Percentiles rank a stretch among this genome's conserved stretches.
These are phyloP conservation scores for Penicillium ucsense DNA, from an alignment of 495 filamentous ascomycete genomes.

Conservation along the genomic window DNA sequence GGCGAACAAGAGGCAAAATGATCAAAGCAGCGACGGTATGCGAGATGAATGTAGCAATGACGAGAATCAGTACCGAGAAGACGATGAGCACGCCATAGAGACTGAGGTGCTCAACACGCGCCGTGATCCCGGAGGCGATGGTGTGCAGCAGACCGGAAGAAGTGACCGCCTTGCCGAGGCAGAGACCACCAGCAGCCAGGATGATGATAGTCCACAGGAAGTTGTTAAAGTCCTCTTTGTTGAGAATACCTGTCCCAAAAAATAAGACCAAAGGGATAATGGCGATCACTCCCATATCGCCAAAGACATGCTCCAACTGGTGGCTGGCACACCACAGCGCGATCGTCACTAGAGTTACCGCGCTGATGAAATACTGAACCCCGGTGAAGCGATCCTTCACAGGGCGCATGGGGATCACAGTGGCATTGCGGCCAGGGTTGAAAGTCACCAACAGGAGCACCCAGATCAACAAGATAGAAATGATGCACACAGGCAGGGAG, in stretches of 20 bases:
- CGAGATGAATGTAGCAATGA: constrained; percentile 95
- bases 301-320: constrained; percentile 76
- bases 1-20: constrained; percentile 78
- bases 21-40: constrained; percentile 96
- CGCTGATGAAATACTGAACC: constrained; percentile 83
- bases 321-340: constrained; percentile 86
- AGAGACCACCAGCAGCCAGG: constrained; percentile 85
- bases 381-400: constrained; percentile 83
- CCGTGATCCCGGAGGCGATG: constrained; percentile 67
- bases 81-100: constrained; percentile 83
- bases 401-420: constrained; percentile 83
- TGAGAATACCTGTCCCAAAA: constrained; percentile 94
- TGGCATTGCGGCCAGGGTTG: constrained; percentile 70
- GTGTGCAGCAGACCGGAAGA: constrained; percentile 88
- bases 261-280: constrained; percentile 94
- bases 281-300: constrained; percentile 97
- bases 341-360: constrained; percentile 81
- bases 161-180: constrained; percentile 89
- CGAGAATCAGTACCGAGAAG: constrained; percentile 75
- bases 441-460: constrained; percentile 74
- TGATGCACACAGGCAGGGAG: constrained; percentile 81
- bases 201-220: constrained; percentile 99
- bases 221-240: constrained; percentile 99
- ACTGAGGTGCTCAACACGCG: constrained; percentile 62
- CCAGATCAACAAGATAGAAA: constrained; percentile 88